Evolutionary conservation across 306 rosid species (phyloP).

Genomic region (Dalbergia oliveri): DNA sequence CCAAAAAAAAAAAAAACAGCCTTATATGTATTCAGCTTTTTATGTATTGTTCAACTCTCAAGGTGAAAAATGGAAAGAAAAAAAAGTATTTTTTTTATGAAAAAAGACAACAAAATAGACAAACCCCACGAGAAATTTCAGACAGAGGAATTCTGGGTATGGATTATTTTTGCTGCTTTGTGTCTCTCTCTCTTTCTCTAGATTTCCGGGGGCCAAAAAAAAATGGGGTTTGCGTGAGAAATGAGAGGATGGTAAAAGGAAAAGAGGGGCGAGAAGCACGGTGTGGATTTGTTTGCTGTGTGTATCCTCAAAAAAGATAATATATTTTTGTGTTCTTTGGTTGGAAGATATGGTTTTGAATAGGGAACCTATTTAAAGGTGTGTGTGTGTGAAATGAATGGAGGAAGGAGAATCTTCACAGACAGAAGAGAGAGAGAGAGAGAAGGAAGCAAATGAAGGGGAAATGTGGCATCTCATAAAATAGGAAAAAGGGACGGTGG

Average conservation of each 20-base stretch:
- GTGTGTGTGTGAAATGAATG: constrained; percentile 22
- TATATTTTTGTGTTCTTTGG: neutral
- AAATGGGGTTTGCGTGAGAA: constrained; percentile 38
- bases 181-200: constrained; percentile 17
- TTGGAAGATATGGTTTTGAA: constrained; percentile 53
- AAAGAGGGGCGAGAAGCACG: constrained; percentile 34
- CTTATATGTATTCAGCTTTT: constrained; percentile 27
- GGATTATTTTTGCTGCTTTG: constrained; percentile 39
- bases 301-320: constrained; percentile 40
- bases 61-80: constrained; percentile 1
- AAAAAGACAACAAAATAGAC: neutral
- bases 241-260: constrained; percentile 27
- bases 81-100: neutral
- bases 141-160: constrained; percentile 40
- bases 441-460: constrained; percentile 15
- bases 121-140: constrained; percentile 49
- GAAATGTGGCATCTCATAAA: constrained; percentile 48
- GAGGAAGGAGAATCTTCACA: constrained; percentile 36
- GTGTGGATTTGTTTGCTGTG: constrained; percentile 5
- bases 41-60: neutral
- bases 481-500: constrained; percentile 63
- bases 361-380: constrained; percentile 51
- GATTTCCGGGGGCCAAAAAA: constrained; percentile 51
- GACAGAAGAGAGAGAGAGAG: constrained; percentile 12
- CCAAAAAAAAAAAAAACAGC: neutral